Conservation (phyloP, 345 rosid species). For the Cardiospermum halicacabum region DNA sequence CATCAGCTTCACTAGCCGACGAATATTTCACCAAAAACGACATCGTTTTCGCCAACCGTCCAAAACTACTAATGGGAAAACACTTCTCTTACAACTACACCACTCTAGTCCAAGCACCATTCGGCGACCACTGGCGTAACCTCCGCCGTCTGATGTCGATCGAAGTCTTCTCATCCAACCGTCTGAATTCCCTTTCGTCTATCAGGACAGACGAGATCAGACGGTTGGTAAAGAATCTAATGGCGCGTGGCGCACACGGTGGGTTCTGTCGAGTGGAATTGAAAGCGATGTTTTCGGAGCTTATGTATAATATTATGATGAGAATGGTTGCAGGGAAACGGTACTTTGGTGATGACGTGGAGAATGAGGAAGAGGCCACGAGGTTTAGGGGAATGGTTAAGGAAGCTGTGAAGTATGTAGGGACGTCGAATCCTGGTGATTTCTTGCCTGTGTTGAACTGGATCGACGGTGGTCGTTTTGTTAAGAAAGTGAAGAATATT, state of each 20-base stretch:
- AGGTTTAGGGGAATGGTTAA: slow-evolving; percentile 26
- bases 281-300: slow-evolving; percentile 32
- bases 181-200: slow-evolving; percentile 27
- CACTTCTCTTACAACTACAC: slow-evolving; percentile 39
- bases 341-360: slow-evolving; percentile 40
- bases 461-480: slow-evolving; percentile 22
- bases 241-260: slow-evolving; percentile 18
- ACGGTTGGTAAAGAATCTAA: slow-evolving; percentile 30
- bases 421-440: slow-evolving; percentile 29
- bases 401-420: slow-evolving; percentile 17
- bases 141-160: slow-evolving; percentile 41
- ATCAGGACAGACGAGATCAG: slow-evolving; percentile 43
- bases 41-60: slow-evolving; percentile 41
- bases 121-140: slow-evolving; percentile 69
- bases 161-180: slow-evolving; percentile 48
- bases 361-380: slow-evolving; percentile 33
- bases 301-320: slow-evolving; percentile 27
- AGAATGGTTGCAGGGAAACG: slow-evolving; percentile 55
- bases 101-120: slow-evolving; percentile 26
- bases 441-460: slow-evolving; percentile 34
- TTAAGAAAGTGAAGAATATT: slow-evolving; percentile 27
- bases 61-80: slow-evolving; percentile 22
- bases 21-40: slow-evolving; percentile 57
- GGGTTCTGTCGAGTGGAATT: slow-evolving; percentile 37
- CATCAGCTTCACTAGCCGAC: slow-evolving; percentile 31